Evolutionary conservation across 2,329 filamentous ascomycete genomes (phyloP).

Genomic region (Ophioceras dolichostomum): DNA sequence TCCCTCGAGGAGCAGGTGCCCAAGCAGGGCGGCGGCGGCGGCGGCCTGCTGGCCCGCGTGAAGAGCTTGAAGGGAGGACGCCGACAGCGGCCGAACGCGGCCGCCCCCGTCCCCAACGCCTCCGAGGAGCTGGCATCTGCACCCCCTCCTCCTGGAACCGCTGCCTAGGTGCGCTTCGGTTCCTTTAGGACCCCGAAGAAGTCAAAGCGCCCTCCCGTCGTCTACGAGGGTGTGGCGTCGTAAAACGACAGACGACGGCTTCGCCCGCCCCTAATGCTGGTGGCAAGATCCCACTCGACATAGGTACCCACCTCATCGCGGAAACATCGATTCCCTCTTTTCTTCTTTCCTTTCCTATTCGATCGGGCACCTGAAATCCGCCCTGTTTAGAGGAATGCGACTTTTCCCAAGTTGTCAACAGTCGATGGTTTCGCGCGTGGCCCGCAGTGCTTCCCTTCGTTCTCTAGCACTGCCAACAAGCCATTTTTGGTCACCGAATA

Average conservation of each 20-base stretch:
- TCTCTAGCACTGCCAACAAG: too few species aligned
- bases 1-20: conserved; percentile 23
- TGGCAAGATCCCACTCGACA: too few species aligned
- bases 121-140: conserved; percentile 14
- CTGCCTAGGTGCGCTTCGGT: conserved; percentile 10
- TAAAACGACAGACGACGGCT: neutral
- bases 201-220: neutral
- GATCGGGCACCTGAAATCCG: too few species aligned
- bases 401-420: too few species aligned
- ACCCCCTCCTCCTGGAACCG: conserved; percentile 8
- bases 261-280: neutral
- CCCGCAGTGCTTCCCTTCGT: too few species aligned
- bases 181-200: conserved; percentile 1
- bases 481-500: too few species aligned
- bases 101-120: too few species aligned
- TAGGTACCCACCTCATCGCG: too few species aligned
- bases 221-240: neutral
- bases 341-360: too few species aligned
- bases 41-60: conserved; percentile 57
- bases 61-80: conserved; percentile 69
- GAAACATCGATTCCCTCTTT: too few species aligned
- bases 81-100: conserved; percentile 26
- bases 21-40: conserved; percentile 45
- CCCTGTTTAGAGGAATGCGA: too few species aligned
- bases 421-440: too few species aligned